Conservation (phyloP, 345 rosid genomes). For the Noccaea caerulescens region DNA sequence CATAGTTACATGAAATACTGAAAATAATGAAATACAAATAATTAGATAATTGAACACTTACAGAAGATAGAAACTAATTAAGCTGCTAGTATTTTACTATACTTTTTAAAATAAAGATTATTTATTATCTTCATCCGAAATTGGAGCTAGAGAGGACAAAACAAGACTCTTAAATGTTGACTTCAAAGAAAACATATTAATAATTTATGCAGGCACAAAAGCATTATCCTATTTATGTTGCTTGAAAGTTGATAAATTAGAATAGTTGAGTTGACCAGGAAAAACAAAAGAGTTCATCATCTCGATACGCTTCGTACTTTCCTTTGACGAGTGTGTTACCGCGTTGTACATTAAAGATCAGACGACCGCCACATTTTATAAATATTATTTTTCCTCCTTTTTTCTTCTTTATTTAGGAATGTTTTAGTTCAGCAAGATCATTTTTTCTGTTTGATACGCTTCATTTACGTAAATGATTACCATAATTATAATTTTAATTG, state of each 20-base stretch:
- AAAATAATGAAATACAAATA: too few relatives aligned
- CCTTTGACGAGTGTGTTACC: slow-evolving; percentile 36
- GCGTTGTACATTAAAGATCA: slow-evolving; percentile 33
- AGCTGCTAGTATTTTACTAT: background rate
- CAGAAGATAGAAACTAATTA: background rate
- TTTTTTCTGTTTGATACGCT: background rate
- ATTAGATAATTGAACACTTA: background rate
- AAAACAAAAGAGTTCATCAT: background rate
- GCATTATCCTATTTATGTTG: background rate
- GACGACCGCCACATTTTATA: slow-evolving; percentile 13
- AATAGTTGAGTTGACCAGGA: slow-evolving; percentile 20
- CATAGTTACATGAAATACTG: too few relatives aligned
- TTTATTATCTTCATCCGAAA: background rate
- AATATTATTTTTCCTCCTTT: background rate
- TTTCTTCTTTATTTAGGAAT: background rate
- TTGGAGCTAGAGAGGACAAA: background rate
- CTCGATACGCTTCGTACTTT: background rate
- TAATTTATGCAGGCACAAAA: background rate
- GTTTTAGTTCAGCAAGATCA: background rate
- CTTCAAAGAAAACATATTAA: background rate
- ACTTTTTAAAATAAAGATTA: background rate
- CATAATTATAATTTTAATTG: background rate
- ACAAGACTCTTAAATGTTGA: background rate
- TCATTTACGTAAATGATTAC: slow-evolving; percentile 11
- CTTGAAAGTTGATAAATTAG: background rate